phyloP scores from a whole-genome alignment of 179 eudicot genomes.

The Patellifolia procumbens region DNA sequence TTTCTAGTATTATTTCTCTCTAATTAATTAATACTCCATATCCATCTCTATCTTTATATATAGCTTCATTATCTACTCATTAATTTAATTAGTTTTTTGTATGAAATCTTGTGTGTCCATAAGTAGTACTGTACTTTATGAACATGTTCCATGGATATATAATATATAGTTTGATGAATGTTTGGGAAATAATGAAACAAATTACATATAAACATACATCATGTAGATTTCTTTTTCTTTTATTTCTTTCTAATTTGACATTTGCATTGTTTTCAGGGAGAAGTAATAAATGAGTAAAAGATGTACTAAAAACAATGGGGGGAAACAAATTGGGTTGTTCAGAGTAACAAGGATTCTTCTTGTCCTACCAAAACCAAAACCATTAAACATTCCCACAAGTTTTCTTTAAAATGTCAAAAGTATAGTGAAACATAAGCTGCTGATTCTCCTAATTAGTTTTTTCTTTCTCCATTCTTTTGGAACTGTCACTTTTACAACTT shows the following conservation, averaged over 20 bases:
- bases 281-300: neutral
- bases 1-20: neutral
- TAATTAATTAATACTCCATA: constrained; percentile 7
- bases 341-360: constrained; percentile 28
- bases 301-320: constrained; percentile 20
- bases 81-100: neutral
- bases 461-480: constrained; percentile 23
- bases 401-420: constrained; percentile 20
- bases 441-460: neutral
- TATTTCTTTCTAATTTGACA: neutral
- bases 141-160: constrained; percentile 20
- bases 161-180: constrained; percentile 13
- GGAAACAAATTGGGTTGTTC: constrained; percentile 18
- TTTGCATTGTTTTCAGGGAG: constrained; percentile 43
- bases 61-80: constrained; percentile 13
- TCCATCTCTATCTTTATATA: neutral
- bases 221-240: constrained; percentile 1
- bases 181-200: constrained; percentile 20
- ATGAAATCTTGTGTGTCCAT: constrained; percentile 12
- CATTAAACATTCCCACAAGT: constrained; percentile 28
- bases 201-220: constrained; percentile 18
- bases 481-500: constrained; percentile 26
- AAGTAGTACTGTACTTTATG: constrained; percentile 17
- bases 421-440: neutral
- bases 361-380: constrained; percentile 31